phyloP scores from a whole-genome alignment of 306 rosid genomes.

The Vicia faba region DNA sequence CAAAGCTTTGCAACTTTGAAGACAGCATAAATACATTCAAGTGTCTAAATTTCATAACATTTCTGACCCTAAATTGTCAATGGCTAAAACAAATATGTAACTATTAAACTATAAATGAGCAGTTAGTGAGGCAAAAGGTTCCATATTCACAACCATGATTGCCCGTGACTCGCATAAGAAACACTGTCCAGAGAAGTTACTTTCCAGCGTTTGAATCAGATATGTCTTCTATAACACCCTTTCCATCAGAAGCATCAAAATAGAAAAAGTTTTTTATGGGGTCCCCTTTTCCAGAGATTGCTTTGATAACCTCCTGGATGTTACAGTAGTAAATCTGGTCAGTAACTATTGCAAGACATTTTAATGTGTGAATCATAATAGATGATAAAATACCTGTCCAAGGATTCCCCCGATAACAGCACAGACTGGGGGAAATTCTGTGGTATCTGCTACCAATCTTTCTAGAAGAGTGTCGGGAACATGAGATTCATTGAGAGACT shows the following conservation, averaged over 20 bases:
- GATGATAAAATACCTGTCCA: conserved; percentile 68
- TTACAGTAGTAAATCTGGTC: conserved; percentile 11
- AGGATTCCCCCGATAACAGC: conserved; percentile 91
- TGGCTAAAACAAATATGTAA: conserved; percentile 17
- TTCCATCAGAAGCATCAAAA: conserved; percentile 84
- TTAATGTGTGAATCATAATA: not conserved
- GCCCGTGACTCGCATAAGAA: not conserved
- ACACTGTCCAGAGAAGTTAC: conserved; percentile 5
- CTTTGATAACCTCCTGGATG: conserved; percentile 89
- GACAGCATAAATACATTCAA: conserved; percentile 19
- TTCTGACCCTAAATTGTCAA: not conserved
- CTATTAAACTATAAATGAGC: conserved; percentile 7
- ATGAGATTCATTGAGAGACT: conserved; percentile 74
- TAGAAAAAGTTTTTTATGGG: conserved; percentile 82
- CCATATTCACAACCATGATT: conserved; percentile 6
- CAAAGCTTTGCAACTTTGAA: not conserved
- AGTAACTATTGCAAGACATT: not conserved
- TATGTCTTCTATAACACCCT: conserved; percentile 81
- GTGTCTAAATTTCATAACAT: conserved; percentile 1
- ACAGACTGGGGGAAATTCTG: conserved; percentile 96
- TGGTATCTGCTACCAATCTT: conserved; percentile 61
- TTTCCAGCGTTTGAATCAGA: conserved; percentile 41
- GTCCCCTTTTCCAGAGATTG: conserved; percentile 89
- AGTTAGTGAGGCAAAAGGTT: not conserved
- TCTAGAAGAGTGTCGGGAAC: conserved; percentile 71